Evolutionary conservation across 768 basidiomycete species (phyloP).

Genomic region (Podaxis pistillaris): DNA sequence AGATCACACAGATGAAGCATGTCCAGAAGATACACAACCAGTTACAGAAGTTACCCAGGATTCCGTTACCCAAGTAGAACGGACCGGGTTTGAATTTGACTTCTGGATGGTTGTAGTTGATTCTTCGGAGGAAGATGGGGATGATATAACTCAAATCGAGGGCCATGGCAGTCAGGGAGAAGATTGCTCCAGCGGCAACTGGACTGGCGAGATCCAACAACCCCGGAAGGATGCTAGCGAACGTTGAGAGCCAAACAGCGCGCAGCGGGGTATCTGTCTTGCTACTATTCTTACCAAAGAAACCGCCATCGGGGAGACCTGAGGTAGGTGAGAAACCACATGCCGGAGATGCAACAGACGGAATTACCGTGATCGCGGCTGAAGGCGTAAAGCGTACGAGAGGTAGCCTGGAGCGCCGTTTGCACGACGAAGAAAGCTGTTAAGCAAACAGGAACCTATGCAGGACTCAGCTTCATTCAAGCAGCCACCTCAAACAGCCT

Average conservation of each 20-base stretch:
- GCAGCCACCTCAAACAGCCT: neutral
- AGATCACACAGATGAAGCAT: constrained; percentile 65
- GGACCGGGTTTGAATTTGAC: constrained; percentile 85
- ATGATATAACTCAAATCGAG: constrained; percentile 81
- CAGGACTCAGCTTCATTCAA: neutral
- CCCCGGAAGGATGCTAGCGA: constrained; percentile 66
- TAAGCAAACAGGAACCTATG: constrained; percentile 69
- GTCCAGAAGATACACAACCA: constrained; percentile 68
- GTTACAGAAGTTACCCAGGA: constrained; percentile 62
- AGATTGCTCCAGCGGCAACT: constrained; percentile 77
- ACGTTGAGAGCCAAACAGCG: constrained; percentile 71
- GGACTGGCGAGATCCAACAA: constrained; percentile 76
- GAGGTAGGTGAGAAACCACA: constrained; percentile 7
- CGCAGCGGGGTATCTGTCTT: constrained; percentile 73
- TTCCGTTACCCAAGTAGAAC: constrained; percentile 78
- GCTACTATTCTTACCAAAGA: constrained; percentile 66
- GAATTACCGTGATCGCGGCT: constrained; percentile 68
- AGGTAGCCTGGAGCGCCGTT: constrained; percentile 78
- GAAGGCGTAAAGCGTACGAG: constrained; percentile 83
- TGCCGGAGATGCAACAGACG: neutral
- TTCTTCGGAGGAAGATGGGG: constrained; percentile 72
- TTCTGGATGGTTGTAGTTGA: constrained; percentile 72
- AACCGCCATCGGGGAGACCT: constrained; percentile 74
- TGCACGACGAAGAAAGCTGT: constrained; percentile 88
- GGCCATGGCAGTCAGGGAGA: constrained; percentile 78